A percentile compares a stretch with the other conserved stretches of the same genome.
Conservation (phyloP, 805 yeast genomes). For the Barnettozyma californica region DNA sequence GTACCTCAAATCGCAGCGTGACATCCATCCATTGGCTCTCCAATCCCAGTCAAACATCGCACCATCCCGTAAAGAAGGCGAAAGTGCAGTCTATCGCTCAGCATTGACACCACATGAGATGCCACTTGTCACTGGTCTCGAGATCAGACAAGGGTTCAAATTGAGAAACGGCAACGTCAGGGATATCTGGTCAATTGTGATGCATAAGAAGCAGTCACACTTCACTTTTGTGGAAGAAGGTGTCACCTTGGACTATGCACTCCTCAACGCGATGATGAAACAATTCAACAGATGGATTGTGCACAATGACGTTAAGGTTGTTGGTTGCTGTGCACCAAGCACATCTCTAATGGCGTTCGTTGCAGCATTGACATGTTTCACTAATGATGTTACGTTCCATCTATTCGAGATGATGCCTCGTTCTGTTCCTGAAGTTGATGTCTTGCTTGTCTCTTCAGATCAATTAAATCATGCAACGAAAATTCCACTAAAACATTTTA, state of each 20-base stretch:
- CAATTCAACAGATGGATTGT: slow-evolving; percentile 19
- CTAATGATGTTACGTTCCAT: slow-evolving; percentile 36
- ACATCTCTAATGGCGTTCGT: slow-evolving; percentile 33
- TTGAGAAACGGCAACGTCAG: slow-evolving; percentile 69
- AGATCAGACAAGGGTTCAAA: slow-evolving; percentile 57
- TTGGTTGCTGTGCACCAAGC: slow-evolving; percentile 26
- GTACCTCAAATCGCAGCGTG: slow-evolving; percentile 35
- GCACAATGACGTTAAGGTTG: slow-evolving; percentile 18
- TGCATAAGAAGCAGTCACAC: slow-evolving; percentile 24
- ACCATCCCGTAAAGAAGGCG: slow-evolving; percentile 56
- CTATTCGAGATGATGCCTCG: slow-evolving; percentile 32
- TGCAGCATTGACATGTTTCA: slow-evolving; percentile 39
- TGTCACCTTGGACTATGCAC: slow-evolving; percentile 12
- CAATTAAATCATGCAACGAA: slow-evolving; percentile 21
- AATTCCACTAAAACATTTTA: slow-evolving; percentile 27
- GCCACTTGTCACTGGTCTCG: slow-evolving; percentile 64
- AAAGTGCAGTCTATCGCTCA: slow-evolving; percentile 74
- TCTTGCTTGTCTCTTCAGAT: slow-evolving; percentile 27
- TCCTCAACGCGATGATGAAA: slow-evolving; percentile 29
- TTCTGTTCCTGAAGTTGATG: slow-evolving; percentile 24
- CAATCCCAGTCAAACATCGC: slow-evolving; percentile 62
- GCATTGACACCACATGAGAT: slow-evolving; percentile 67
- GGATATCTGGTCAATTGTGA: slow-evolving; percentile 64
- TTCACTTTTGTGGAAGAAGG: slow-evolving; percentile 24
- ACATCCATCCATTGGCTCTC: slow-evolving; percentile 53